Percentiles rank a stretch among this genome's conserved stretches.
Conservation (phyloP, 352 stramenopile species). For the Phytophthora quininea region DNA sequence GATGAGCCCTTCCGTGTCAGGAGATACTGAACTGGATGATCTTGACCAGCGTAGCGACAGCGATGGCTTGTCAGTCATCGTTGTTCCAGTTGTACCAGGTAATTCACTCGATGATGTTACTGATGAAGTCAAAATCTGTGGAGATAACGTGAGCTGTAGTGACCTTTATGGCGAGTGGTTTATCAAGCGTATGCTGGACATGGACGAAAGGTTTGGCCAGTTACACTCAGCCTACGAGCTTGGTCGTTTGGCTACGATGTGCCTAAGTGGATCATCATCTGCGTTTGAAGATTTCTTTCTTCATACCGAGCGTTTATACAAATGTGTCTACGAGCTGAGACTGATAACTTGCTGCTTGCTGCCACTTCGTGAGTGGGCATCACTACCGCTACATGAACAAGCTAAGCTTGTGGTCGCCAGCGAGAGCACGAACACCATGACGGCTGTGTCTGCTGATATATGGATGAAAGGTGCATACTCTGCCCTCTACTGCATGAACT, state of each 20-base stretch:
- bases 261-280: constrained; percentile 32
- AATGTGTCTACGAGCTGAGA: constrained; percentile 55
- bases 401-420: constrained; percentile 46
- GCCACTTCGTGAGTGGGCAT: constrained; percentile 58
- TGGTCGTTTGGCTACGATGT: constrained; percentile 39
- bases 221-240: constrained; percentile 54
- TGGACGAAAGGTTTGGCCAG: constrained; percentile 69
- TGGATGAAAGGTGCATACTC: constrained; percentile 72
- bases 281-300: constrained; percentile 52
- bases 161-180: constrained; percentile 57
- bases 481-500: constrained; percentile 72
- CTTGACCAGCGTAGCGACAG: neutral
- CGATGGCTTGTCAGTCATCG: constrained; percentile 15
- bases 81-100: constrained; percentile 39
- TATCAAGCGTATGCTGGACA: constrained; percentile 49
- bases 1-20: constrained; percentile 20
- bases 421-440: constrained; percentile 17
- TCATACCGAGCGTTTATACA: constrained; percentile 64
- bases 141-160: too few species aligned
- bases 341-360: constrained; percentile 48
- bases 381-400: constrained; percentile 67
- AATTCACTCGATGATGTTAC: constrained; percentile 52
- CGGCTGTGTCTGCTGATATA: constrained; percentile 35
- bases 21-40: constrained; percentile 12
- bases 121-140: constrained; percentile 1